phyloP scores from a whole-genome alignment of 768 basidiomycete genomes.

The Serendipita sp. region DNA sequence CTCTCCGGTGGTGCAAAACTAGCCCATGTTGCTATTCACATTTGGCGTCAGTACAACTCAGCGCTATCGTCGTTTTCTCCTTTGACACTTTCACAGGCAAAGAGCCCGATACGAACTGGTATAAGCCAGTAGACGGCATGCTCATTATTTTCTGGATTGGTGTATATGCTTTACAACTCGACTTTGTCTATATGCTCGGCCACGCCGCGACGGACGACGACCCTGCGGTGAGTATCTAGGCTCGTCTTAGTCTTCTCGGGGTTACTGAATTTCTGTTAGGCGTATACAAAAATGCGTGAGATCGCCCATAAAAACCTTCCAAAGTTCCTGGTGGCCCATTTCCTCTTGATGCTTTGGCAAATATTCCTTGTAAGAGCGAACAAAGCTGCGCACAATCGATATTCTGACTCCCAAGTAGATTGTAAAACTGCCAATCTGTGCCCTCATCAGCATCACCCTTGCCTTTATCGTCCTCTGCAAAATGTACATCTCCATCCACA shows the following conservation, averaged over 20 bases:
- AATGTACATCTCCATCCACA: neutral
- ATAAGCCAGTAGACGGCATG: neutral
- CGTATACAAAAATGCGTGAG: neutral
- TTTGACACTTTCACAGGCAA: neutral
- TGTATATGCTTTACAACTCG: constrained; percentile 2
- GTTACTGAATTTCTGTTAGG: neutral
- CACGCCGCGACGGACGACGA: neutral
- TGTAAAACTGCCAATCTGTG: neutral
- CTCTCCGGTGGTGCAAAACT: neutral
- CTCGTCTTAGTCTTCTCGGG: neutral
- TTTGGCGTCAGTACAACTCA: neutral
- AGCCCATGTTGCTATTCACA: neutral
- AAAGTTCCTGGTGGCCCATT: neutral
- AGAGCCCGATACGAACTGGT: neutral
- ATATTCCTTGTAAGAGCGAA: neutral
- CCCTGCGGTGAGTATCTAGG: neutral
- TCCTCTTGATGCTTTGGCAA: neutral
- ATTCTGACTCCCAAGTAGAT: neutral
- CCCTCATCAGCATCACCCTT: neutral
- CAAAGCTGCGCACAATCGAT: neutral
- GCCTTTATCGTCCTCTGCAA: neutral
- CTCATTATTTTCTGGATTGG: constrained; percentile 3
- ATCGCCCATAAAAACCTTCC: neutral
- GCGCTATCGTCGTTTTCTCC: neutral
- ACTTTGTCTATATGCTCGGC: constrained; percentile 2